Evolutionary conservation across 2,329 filamentous ascomycete genomes (phyloP), one percentile per base, ranked within the genome.

Genomic region (Aspergillus sojae): DNA sequence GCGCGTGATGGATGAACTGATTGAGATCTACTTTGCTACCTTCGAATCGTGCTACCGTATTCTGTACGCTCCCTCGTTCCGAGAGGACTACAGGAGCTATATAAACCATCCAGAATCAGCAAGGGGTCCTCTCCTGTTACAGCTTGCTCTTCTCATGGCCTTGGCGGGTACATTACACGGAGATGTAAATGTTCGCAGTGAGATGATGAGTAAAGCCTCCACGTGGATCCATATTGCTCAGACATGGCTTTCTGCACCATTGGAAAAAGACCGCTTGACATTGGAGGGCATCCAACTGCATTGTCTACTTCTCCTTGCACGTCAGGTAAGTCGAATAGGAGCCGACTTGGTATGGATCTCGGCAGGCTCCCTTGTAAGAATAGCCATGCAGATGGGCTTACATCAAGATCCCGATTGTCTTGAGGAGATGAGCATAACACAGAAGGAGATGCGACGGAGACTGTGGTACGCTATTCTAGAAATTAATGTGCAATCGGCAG

Each of bases 401-500:
- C 75, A 78, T 65, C 67, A 70, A 26, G 74, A 77, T 55, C 75
- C 76, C 0, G 61, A 63, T 2, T 48, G 62, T 48, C 62, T 77
- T 11, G 63, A 64, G 1, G 41, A 58, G n/a, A 69, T 71, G 62
- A 58, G 63, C 1, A 2, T 62, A 2, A 50, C 67, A 4, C 62
- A 71, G 4, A 60, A 65, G 19, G 74, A 77, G 50, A 57, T 76
- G 1, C 70, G 76, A 21, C 63, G 76, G 52, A 63, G 74, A 28
- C 64, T 79, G 4, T 78, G 76, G 76, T 72, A 71, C 34, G 78
- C 75, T 0, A 71, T 79, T n/a, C 43, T 78, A 4, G 77, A 79
- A 58, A 62, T 79, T 30, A 65, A 65, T 28, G 46, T 75, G 0
- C 77, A 79, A 48, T 65, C 75, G 0, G 67, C 71, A 14, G 57